phyloP scores from a whole-genome alignment of 208 protist species.

The Herpetomonas samuelpessoai region DNA sequence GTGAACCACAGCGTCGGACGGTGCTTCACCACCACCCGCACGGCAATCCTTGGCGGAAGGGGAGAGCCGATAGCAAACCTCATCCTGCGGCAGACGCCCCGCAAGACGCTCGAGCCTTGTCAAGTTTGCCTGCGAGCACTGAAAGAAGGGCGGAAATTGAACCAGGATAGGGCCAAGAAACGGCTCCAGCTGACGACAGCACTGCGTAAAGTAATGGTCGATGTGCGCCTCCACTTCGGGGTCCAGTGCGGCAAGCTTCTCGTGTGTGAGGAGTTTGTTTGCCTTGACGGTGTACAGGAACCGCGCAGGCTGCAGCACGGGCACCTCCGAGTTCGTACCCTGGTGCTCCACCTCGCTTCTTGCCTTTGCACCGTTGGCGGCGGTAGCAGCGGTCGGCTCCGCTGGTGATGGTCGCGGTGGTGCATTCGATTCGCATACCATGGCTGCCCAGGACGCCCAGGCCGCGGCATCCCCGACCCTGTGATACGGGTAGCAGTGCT shows the following conservation, averaged over 20 bases:
- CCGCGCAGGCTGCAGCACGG: slow-evolving; percentile 4
- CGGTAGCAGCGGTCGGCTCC: too few species aligned
- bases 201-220: slow-evolving; percentile 41
- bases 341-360: neutral
- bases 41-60: too few species aligned
- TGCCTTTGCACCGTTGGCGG: neutral
- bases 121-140: slow-evolving; percentile 30
- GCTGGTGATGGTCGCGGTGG: too few species aligned
- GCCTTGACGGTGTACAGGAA: slow-evolving; percentile 79
- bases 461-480: slow-evolving; percentile 33
- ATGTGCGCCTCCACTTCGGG: slow-evolving; percentile 38
- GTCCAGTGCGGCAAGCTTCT: slow-evolving; percentile 47
- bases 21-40: neutral
- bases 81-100: slow-evolving; percentile 28
- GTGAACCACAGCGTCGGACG: neutral
- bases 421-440: slow-evolving; percentile 27
- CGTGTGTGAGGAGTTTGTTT: slow-evolving; percentile 75
- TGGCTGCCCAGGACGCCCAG: slow-evolving; percentile 56
- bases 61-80: slow-evolving; percentile 8
- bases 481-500: slow-evolving; percentile 83
- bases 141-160: slow-evolving; percentile 70
- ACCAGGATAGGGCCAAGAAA: slow-evolving; percentile 64
- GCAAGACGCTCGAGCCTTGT: slow-evolving; percentile 35
- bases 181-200: slow-evolving; percentile 36
- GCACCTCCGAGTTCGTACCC: neutral